These are phyloP conservation scores for Amniculicola lignicola DNA, from an alignment of 495 filamentous ascomycete genomes.

Conservation along the genomic window DNA sequence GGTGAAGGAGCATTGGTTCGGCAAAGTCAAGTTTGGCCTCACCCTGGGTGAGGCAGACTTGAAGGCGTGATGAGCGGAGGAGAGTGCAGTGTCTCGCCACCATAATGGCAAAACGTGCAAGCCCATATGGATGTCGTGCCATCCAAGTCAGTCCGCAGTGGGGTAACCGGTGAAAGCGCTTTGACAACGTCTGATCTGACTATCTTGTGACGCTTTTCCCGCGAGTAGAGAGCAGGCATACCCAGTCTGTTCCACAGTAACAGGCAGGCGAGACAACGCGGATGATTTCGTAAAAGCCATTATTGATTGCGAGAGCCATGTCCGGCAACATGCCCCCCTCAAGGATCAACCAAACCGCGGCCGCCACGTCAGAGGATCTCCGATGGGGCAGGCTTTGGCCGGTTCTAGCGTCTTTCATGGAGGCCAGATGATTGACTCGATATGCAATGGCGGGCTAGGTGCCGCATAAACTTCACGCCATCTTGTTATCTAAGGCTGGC, in stretches of 20 bases:
- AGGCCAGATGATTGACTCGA: conserved; percentile 37
- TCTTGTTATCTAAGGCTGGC: conserved; percentile 30
- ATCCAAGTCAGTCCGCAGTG: conserved; percentile 24
- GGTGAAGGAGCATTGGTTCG: conserved; percentile 31
- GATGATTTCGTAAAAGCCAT: conserved; percentile 29
- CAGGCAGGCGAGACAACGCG: conserved; percentile 22
- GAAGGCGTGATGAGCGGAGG: conserved; percentile 20
- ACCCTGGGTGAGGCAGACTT: conserved; percentile 27
- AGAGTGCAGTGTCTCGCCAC: conserved; percentile 34
- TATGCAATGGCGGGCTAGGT: conserved; percentile 35
- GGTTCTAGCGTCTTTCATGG: conserved; percentile 34
- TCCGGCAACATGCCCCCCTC: conserved; percentile 27
- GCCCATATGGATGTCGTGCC: conserved; percentile 18
- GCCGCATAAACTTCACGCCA: conserved; percentile 35
- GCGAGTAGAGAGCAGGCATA: conserved; percentile 27
- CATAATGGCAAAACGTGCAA: conserved; percentile 19
- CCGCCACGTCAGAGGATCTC: conserved; percentile 41
- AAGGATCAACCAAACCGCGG: conserved; percentile 36
- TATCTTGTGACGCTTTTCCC: conserved; percentile 33
- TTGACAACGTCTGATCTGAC: conserved; percentile 34
- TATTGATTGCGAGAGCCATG: conserved; percentile 30
- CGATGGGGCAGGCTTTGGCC: conserved; percentile 38
- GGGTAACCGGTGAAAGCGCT: conserved; percentile 34
- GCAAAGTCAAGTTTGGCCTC: conserved; percentile 23
- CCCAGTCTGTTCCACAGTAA: conserved; percentile 23